Percentiles rank a stretch among this genome's conserved stretches.
Evolutionary conservation across 2,329 filamentous ascomycete species (phyloP).

Genomic region (Pseudogymnoascus verrucosus): DNA sequence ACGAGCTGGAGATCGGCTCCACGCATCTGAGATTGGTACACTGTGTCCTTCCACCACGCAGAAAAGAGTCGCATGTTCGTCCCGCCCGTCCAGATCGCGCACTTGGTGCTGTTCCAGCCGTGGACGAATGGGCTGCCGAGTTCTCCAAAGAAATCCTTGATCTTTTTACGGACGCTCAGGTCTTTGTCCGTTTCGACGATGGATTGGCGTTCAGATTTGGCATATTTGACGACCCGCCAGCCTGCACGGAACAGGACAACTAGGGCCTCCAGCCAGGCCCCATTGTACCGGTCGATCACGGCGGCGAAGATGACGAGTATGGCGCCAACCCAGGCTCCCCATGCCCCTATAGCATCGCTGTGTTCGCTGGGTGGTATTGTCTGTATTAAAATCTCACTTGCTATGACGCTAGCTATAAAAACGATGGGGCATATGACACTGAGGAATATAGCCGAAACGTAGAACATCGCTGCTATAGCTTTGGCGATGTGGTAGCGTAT

Average conservation of each 20-base stretch:
- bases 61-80: background rate
- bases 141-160: background rate
- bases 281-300: constrained; percentile 10
- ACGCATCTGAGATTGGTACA: background rate
- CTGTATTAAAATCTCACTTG: constrained; percentile 8
- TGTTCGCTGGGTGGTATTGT: constrained; percentile 10
- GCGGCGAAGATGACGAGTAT: constrained; percentile 11
- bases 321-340: constrained; percentile 14
- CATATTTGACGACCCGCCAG: background rate
- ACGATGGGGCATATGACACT: constrained; percentile 10
- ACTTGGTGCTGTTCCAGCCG: background rate
- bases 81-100: background rate
- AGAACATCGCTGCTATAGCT: constrained; percentile 8
- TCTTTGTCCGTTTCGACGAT: background rate
- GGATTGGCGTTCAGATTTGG: background rate
- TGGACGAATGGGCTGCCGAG: background rate
- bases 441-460: background rate
- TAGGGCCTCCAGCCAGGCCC: constrained; percentile 4
- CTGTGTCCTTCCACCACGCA: background rate
- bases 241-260: background rate
- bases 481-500: constrained; percentile 11
- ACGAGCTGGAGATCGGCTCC: background rate
- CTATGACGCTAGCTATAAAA: constrained; percentile 10
- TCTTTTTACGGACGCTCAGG: background rate
- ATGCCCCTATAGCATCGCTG: constrained; percentile 13